phyloP scores from a whole-genome alignment of 2,329 filamentous ascomycete genomes.

The Sporothrix mexicana region DNA sequence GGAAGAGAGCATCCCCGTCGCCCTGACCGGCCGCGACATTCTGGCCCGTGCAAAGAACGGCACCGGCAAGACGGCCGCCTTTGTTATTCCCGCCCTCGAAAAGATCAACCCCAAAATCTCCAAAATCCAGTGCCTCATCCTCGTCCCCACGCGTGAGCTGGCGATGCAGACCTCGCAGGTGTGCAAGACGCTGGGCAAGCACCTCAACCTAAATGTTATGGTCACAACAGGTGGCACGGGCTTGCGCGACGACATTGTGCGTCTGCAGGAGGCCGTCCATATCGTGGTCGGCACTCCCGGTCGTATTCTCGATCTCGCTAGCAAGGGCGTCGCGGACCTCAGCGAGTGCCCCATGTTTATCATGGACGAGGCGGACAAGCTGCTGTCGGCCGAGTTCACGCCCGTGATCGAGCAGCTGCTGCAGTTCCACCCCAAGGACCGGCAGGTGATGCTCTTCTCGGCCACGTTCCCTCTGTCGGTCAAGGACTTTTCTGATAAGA shows the following conservation, averaged over 20 bases:
- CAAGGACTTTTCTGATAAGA: conserved; percentile 97
- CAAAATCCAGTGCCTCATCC: conserved; percentile 94
- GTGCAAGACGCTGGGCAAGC: conserved; percentile 97
- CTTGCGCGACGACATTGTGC: conserved; percentile 94
- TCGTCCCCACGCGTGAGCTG: conserved; percentile 95
- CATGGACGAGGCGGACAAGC: conserved; percentile 99
- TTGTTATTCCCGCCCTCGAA: conserved; percentile 93
- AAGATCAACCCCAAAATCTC: conserved; percentile 95
- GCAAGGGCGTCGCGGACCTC: conserved; percentile 94
- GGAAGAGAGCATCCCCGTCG: conserved; percentile 98
- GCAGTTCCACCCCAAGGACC: conserved; percentile 93
- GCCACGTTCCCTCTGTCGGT: conserved; percentile 97
- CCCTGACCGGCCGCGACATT: conserved; percentile 92
- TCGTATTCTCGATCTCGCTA: conserved; percentile 92
- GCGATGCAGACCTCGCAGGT: conserved; percentile 98
- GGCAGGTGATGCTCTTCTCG: conserved; percentile 99
- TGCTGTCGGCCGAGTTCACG: conserved; percentile 95
- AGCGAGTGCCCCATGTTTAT: conserved; percentile 97
- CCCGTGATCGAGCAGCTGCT: conserved; percentile 96
- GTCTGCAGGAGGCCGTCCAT: conserved; percentile 91
- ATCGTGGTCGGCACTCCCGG: conserved; percentile 97
- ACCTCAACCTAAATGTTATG: conserved; percentile 98
- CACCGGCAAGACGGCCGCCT: conserved; percentile 97
- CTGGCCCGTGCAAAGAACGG: conserved; percentile 97
- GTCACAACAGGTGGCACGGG: conserved; percentile 97